Evolutionary conservation across 1,284 basidiomycete species (phyloP).

Genomic region (Apiotrichum porosum): DNA sequence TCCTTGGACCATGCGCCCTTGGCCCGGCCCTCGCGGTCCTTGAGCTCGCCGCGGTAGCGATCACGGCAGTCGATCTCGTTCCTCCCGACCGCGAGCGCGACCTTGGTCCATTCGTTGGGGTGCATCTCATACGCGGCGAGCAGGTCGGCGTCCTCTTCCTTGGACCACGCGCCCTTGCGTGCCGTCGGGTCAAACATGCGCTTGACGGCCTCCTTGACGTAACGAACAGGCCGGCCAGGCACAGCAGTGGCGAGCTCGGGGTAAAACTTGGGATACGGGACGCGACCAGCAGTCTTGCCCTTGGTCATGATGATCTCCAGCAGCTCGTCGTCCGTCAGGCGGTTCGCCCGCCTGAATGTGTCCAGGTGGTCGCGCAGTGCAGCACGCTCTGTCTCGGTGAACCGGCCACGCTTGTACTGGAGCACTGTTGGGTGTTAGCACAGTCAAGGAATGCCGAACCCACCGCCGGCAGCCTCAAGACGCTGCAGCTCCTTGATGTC

Average conservation of each 20-base stretch:
- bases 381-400: constrained; percentile 24
- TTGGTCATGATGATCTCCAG: constrained; percentile 31
- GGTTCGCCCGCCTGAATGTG: constrained; percentile 19
- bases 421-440: constrained; percentile 28
- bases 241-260: constrained; percentile 30
- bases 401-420: constrained; percentile 34
- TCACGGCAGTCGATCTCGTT: constrained; percentile 38
- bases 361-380: constrained; percentile 26
- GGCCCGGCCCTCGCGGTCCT: constrained; percentile 10
- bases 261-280: constrained; percentile 34
- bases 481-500: constrained; percentile 22
- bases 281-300: constrained; percentile 15
- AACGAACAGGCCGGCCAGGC: constrained; percentile 39
- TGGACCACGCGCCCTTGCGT: constrained; percentile 37
- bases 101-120: constrained; percentile 35
- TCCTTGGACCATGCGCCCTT: constrained; percentile 23
- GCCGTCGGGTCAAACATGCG: constrained; percentile 36
- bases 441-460: constrained; percentile 6
- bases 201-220: constrained; percentile 35
- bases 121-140: constrained; percentile 29
- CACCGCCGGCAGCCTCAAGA: constrained; percentile 35
- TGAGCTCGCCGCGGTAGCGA: constrained; percentile 31
- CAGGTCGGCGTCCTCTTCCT: constrained; percentile 34
- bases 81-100: constrained; percentile 32
- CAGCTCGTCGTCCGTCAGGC: constrained; percentile 20